phyloP scores from a whole-genome alignment of 345 rosid genomes.

The Capsella bursapastoris region DNA sequence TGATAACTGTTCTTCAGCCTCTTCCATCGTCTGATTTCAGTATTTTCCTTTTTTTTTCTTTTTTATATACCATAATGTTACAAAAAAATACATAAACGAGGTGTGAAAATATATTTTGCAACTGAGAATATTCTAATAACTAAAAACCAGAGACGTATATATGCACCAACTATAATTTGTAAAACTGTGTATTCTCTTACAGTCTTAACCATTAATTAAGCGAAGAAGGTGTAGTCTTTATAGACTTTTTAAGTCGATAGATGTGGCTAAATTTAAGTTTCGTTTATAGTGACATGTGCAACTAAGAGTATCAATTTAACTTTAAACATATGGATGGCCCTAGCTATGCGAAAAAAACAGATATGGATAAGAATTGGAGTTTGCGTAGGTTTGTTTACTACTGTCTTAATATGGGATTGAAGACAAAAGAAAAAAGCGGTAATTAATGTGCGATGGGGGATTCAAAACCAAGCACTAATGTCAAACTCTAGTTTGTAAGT shows the following conservation, averaged over 20 bases:
- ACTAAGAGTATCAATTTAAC: not conserved
- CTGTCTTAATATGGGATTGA: slow-evolving; percentile 20
- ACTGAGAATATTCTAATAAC: not conserved
- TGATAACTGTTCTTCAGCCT: slow-evolving; percentile 3
- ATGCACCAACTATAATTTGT: slow-evolving; percentile 21
- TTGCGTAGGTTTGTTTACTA: slow-evolving; percentile 27
- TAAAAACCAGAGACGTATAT: slow-evolving; percentile 3
- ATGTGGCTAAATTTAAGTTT: not conserved
- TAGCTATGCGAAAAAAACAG: not conserved
- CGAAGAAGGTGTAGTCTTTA: slow-evolving; percentile 1
- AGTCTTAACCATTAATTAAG: slow-evolving; percentile 28
- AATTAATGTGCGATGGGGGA: slow-evolving; percentile 28
- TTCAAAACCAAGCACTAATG: slow-evolving; percentile 35
- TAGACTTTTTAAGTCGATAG: not conserved
- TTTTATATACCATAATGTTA: not conserved
- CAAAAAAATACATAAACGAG: not conserved
- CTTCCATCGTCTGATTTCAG: not conserved
- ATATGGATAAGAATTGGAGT: slow-evolving; percentile 39
- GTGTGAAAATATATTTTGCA: not conserved
- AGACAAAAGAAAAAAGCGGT: slow-evolving; percentile 21
- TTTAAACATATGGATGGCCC: slow-evolving; percentile 15
- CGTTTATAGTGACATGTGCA: slow-evolving; percentile 25
- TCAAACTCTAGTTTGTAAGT: slow-evolving; percentile 38
- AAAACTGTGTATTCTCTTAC: not conserved
- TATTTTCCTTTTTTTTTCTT: not conserved